Evolutionary conservation across 495 filamentous ascomycete genomes (phyloP), one percentile per base, ranked within the genome.

Genomic region (Recurvomyces mirabilis): DNA sequence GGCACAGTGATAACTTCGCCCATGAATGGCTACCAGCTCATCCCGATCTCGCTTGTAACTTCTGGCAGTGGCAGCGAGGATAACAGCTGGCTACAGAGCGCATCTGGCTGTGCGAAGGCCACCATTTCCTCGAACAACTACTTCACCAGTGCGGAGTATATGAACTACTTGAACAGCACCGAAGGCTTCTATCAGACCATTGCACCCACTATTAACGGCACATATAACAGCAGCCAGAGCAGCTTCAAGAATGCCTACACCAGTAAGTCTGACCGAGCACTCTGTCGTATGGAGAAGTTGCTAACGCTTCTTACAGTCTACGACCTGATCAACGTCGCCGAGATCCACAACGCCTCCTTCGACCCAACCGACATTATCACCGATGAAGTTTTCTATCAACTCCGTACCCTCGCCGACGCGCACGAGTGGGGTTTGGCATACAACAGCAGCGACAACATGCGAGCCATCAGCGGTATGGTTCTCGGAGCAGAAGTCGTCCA

Each of bases 271-370:
- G 21, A 43, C 33, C 13, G 14, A 4, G 33, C 42, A 54, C 10
- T 22, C 20, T 40, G 25, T 12, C 17, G 28, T 31, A 11, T 20
- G 22, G 3, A 4, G 21, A 5, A 43, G 26, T 39, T 53, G 30
- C 46, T 26, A 44, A 12, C 4, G 21, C 3, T 10, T 25, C 6
- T 30, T 28, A n/a, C 41, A 68, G 65, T 91, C 57, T 84, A 68
- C 50, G 84, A 93, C 56, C 77, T 77, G 46, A 61, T 89, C 57
- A 78, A 89, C 48, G 84, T 87, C 33, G 78, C 79, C 36, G 59
- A 59, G 19, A 70, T 81, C 58, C 81, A 91, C 64, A 91, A 91
- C 63, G 38, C 62, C 26, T 73, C 69, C 20, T 73, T 87, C 45
- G 62, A 66, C 48, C 47, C 59, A 28, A 46, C 51, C 51, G 37